Conservation (phyloP, 1,284 basidiomycete genomes). For the Neotropicomus parvogracilis region DNA sequence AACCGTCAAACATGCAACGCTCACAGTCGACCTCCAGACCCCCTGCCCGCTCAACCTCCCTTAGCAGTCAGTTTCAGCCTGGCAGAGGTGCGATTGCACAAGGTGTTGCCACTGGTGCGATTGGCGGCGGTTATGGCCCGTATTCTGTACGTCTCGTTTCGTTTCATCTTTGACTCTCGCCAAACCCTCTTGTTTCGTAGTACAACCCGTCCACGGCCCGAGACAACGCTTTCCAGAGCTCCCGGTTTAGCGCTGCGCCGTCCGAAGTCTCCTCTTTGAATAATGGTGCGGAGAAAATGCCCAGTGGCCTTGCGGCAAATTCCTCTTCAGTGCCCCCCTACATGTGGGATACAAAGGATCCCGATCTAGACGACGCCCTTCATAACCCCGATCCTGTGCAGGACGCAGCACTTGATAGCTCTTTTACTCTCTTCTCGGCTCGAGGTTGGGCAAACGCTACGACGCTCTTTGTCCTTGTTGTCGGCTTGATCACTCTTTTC, state of each 20-base stretch:
- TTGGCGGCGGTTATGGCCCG: conserved; percentile 73
- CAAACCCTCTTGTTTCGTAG: conserved; percentile 33
- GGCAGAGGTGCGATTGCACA: conserved; percentile 57
- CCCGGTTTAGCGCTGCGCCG: conserved; percentile 58
- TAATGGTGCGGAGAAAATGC: conserved; percentile 42
- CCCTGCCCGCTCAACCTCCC: conserved; percentile 30
- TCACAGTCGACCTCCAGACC: conserved; percentile 31
- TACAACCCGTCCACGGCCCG: conserved; percentile 53
- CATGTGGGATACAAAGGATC: conserved; percentile 69
- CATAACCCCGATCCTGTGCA: conserved; percentile 73
- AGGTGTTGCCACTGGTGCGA: conserved; percentile 67
- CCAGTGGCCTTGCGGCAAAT: conserved; percentile 22
- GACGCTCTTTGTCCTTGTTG: conserved; percentile 56
- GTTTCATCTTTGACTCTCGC: conserved; percentile 1
- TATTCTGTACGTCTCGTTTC: conserved; percentile 58
- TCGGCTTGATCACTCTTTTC: conserved; percentile 65
- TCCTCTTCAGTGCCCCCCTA: conserved; percentile 56
- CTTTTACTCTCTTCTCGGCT: conserved; percentile 61
- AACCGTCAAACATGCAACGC: conserved; percentile 29
- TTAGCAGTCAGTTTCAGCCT: conserved; percentile 34
- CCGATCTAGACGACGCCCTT: conserved; percentile 72
- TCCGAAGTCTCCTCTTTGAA: conserved; percentile 53
- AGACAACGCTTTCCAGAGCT: conserved; percentile 42
- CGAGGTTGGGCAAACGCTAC: conserved; percentile 72
- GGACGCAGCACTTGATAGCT: conserved; percentile 51